These are phyloP conservation scores for Termitomyces sp. DNA, from an alignment of 768 basidiomycete genomes.

Conservation along the genomic window DNA sequence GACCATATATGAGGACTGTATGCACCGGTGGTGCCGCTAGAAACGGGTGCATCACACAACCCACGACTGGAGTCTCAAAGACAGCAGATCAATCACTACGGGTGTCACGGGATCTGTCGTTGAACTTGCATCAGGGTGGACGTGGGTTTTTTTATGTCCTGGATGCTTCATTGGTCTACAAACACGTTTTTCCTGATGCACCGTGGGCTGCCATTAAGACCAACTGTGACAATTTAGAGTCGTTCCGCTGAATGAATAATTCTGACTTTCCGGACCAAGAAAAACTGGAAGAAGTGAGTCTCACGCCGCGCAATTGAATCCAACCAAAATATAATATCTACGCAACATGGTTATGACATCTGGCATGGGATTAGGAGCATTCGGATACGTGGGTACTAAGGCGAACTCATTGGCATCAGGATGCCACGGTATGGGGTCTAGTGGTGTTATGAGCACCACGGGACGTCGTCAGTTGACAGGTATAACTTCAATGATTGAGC, in stretches of 20 bases:
- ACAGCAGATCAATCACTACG: too few species aligned
- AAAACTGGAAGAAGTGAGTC: conserved; percentile 34
- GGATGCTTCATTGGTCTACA: conserved; percentile 30
- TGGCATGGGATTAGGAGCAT: not conserved
- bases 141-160: not conserved
- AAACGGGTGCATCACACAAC: conserved; percentile 38
- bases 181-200: conserved; percentile 33
- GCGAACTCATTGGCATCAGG: not conserved
- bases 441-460: not conserved
- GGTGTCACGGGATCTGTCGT: too few species aligned
- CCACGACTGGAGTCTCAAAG: too few species aligned
- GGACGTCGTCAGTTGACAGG: not conserved
- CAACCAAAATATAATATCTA: conserved; percentile 24
- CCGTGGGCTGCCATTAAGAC: conserved; percentile 26
- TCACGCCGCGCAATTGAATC: conserved; percentile 40
- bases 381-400: not conserved
- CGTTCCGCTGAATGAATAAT: not conserved
- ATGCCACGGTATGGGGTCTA: not conserved
- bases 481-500: not conserved
- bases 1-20: conserved; percentile 31
- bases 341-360: conserved; percentile 7
- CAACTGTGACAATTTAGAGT: conserved; percentile 9
- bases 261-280: conserved; percentile 31
- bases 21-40: conserved; percentile 36
- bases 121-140: not conserved